Evolutionary conservation across 2,329 filamentous ascomycete genomes (phyloP), one percentile per base, ranked within the genome.

Genomic region (Clarireedia paspali): DNA sequence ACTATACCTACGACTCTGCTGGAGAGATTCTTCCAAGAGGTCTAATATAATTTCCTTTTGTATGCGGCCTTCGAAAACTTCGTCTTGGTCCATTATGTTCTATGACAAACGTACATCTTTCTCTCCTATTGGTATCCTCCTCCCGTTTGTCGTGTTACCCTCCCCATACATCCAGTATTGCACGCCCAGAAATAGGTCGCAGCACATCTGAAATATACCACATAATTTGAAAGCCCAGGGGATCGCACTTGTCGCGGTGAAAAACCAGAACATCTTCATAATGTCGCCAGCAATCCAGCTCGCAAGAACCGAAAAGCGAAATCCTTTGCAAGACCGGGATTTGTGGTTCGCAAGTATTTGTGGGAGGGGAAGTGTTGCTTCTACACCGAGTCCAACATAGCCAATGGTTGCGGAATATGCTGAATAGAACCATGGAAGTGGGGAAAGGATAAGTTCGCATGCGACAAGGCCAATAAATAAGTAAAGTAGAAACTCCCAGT

Each of bases 241-340:
- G 34, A 94, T 89, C 65, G 79, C 76, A 4, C 81, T 81, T 1
- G 78, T 81, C 1, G 85, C 81, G 2, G 84, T 88, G 59, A 91
- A 87, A 74, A 92, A 94, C 83, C 83, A 87, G 66, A 90, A 88
- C 79, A 92, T 87, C 77, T 95, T 95, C 84, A 94, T 90, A 7
- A 81, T 77, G 70, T 95, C 89, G 59, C 89, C 89, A 2, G 86
- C 73, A 53, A 95, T 74, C 89, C 89, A 95, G 69, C 85, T 90
- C 27, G 77, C 80, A 57, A 94, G 74, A 4, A 95, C 84, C 6
- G 85, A 89, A 10, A 90, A 67, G 15, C 89, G 80, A 71, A 95
- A 90, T 5, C 89, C 89, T 69, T 83, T 86, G 74, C 86, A 90
- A 2, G 87, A 89, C 58, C 79, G 77, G 4, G 81, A 78, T 36